Evolutionary conservation across 73 alveolate species (phyloP), one percentile per base, ranked within the genome.

Genomic region (Stentor coeruleus): DNA sequence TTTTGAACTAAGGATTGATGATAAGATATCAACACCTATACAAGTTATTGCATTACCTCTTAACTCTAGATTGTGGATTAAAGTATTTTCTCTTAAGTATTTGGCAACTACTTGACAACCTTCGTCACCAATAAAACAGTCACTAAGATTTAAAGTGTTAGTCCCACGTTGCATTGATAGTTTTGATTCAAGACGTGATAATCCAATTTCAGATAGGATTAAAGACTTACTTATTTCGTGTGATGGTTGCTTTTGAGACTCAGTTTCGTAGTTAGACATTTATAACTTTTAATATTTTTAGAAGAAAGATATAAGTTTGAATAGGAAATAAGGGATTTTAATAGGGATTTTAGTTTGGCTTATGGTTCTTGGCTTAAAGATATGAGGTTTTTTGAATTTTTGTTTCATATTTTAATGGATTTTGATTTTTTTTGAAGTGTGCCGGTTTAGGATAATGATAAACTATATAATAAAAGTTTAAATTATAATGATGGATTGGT

Each of bases 11-110:
- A 87, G 75, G 28, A 86, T 89, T 66, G 77, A 59, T 20, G 77
- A 49, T 42, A 87, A 37, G 26, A 0, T 39, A 35, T 3, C 36
- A 11, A 75, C 57, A 75, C 90, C 92, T 74, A 55, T 41, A 31
- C 74, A 83, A 41, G 84, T 55, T 41, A 87, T 87, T 74, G 82
- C 74, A 39, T 87, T 87, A 39, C 92, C 92, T 87, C 86, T 84
- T 31, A 87, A 79, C 31, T 82, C 90, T n/a, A 87, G 57, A 33
- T 59, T 58, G 31, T 84, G 85, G 15, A 87, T 77, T 3, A 59
- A 39, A 4, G 74, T 6, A 81, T 87, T 87, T n/a, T 26, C 40
- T 36, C 79, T 84, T 2, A 87, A 57, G 58, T 79, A 37, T 14
- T 58, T 26, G 59, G 90, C 87, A 1, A 87, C 36, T 38, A 49